Evolutionary conservation across 75 land plant genomes (phyloP), one percentile per base, ranked within the genome.

Genomic region (Pinus albicaulis): DNA sequence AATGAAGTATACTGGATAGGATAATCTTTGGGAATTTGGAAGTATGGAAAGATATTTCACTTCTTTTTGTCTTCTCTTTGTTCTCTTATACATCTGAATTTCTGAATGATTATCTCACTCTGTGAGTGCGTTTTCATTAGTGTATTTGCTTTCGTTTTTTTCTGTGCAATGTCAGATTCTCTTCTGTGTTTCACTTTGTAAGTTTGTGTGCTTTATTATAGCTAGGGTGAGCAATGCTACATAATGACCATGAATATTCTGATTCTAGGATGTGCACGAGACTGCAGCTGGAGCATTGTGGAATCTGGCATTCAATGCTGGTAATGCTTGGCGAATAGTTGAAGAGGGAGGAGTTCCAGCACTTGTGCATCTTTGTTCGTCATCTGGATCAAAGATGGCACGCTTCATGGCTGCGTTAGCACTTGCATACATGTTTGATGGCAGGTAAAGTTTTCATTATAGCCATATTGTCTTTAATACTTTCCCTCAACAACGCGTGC

Each of bases 371-470:
- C 91, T 97, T 57, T 94, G 99, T 81, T 88, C 93, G 31, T 86
- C 98, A 12, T 94, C 99, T 11, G 86, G 73, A 8, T 97, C 99
- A 72, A 94, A 94, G 72, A 94, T 97, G 99, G 99, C 99, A 25
- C 93, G 95, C 55, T 97, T 97, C 80, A 97, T 97, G 99, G 91
- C 99, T 74, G 98, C 99, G 48, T 80, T 97, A 73, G 99, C 99
- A 23, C 86, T 97, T 73, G 98, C 99, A 17, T 97, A 97, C 76
- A 97, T 97, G 99, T 97, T 97, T 91, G 99, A 97, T 89, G 99
- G 99, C 73, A 97, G 99, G 99, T 94, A 80, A 28, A 68, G 41
- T 38, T 68, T 28, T 36, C 20, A 7, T 41, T 10, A 68, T 38
- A 34, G 41, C 71, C 10, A 10, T 68, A 48, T 48, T 48, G 20